Conservation (phyloP, 108 stramenopile species). For the Pseudonitzschia delicatissima region DNA sequence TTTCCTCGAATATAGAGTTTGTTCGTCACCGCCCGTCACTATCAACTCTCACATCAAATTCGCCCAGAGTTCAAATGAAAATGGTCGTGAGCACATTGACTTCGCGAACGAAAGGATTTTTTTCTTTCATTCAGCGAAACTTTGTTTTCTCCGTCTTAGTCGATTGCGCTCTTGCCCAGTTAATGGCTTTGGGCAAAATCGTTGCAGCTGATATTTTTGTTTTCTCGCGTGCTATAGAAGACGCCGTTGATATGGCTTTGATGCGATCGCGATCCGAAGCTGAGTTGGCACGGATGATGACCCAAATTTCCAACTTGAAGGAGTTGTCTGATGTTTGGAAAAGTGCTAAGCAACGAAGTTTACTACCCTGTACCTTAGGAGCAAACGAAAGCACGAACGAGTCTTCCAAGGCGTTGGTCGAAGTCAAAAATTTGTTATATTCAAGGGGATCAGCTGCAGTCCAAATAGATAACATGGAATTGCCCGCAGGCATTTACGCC, state of each 20-base stretch:
- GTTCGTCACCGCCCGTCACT: background rate
- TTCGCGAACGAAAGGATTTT: slow-evolving; percentile 63
- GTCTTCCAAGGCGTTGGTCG: slow-evolving; percentile 27
- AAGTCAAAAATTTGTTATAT: slow-evolving; percentile 64
- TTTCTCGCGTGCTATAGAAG: slow-evolving; percentile 83
- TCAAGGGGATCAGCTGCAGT: slow-evolving; percentile 74
- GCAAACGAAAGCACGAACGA: slow-evolving; percentile 5
- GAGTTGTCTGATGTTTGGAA: slow-evolving; percentile 63
- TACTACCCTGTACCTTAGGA: slow-evolving; percentile 62
- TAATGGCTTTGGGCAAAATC: slow-evolving; percentile 71
- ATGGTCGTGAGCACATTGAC: slow-evolving; percentile 55
- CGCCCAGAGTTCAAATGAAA: slow-evolving; percentile 54
- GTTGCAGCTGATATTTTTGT: slow-evolving; percentile 82
- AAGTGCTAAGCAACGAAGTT: slow-evolving; percentile 40
- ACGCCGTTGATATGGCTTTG: slow-evolving; percentile 77
- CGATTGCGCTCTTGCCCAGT: slow-evolving; percentile 82
- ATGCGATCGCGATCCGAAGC: slow-evolving; percentile 81
- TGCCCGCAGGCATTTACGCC: slow-evolving; percentile 80
- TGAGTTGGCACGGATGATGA: slow-evolving; percentile 80
- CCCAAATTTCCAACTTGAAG: slow-evolving; percentile 68
- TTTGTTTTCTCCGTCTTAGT: slow-evolving; percentile 79
- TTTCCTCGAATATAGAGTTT: background rate
- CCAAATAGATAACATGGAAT: slow-evolving; percentile 60
- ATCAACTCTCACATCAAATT: background rate
- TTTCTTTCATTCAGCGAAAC: slow-evolving; percentile 75